Base-by-base conservation (phyloP, 495 filamentous ascomycete species). In the Pyrenula massariospora region DNA sequence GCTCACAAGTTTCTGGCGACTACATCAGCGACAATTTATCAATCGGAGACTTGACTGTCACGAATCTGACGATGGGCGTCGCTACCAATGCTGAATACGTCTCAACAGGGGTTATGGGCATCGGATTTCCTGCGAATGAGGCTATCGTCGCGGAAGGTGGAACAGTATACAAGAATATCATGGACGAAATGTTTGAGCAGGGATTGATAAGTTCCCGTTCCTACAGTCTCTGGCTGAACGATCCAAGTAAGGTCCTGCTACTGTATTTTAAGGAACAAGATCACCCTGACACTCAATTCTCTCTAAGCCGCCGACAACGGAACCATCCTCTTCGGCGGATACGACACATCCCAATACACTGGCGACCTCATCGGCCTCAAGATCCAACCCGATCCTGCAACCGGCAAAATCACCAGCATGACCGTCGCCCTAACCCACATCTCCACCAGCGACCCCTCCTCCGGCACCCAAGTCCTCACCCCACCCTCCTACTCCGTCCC, bases 211-310 rank as follows among this genome's bases (percentile, higher is more conserved):
- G 77, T 52, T 78, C 82, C 24, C 83, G 81, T 53, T 84, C 86
- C 10, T 91, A 87, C 66, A 84, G 79, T 59, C 65, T 91, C 1
- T 91, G 86, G 86, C 74, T 91, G 24, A 89, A 90, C 72, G 87
- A 89, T 62, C 75, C 89, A 2, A 75, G 86, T 66, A 57, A 36
- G 56, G 24, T 11, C 20, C 2, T 19, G 10, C 5, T 5, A 10
- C 54, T 2, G 15, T 2, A 47, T 25, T 25, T 48, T 47, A 42
- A 42, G 15, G 31, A 42, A 42, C 5, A 42, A 15, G 5, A 15
- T 5, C 31, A 42, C 31, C 15, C 31, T n/a, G 23, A 54, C 25
- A 1, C 25, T 24, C 24, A 22, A 10, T 19, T 53, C n/a, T 54
- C 20, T 52, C 24, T 51, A 48, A 20, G 22, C 50, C n/a, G 22